Evolutionary conservation across 495 filamentous ascomycete genomes (phyloP).

Genomic region (Lophium mytilinum): DNA sequence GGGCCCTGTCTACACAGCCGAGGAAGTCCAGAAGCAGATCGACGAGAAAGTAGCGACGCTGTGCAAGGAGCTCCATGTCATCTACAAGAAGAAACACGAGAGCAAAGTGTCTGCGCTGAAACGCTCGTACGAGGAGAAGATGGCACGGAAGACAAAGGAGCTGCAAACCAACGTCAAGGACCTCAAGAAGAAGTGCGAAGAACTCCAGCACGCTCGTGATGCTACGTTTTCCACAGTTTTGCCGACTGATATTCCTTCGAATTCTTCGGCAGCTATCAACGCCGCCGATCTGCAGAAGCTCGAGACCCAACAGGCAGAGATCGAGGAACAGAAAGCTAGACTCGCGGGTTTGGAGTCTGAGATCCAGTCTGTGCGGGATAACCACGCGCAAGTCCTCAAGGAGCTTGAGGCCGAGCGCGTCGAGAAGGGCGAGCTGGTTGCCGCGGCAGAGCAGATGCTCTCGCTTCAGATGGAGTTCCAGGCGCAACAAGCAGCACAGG

Average conservation of each 20-base stretch:
- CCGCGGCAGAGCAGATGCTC: conserved; percentile 84
- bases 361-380: conserved; percentile 52
- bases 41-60: conserved; percentile 90
- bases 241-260: conserved; percentile 27
- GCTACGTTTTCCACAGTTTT: conserved; percentile 54
- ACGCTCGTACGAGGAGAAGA: conserved; percentile 84
- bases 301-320: conserved; percentile 44
- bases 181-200: conserved; percentile 63
- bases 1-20: conserved; percentile 19
- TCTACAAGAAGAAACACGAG: conserved; percentile 98
- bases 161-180: conserved; percentile 62
- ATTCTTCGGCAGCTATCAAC: conserved; percentile 37
- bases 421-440: conserved; percentile 92
- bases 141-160: conserved; percentile 75
- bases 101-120: conserved; percentile 89
- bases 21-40: conserved; percentile 40
- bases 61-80: conserved; percentile 74
- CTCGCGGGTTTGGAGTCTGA: conserved; percentile 64
- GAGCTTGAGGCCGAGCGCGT: conserved; percentile 70
- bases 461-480: conserved; percentile 36
- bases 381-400: conserved; percentile 54
- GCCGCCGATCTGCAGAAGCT: conserved; percentile 40
- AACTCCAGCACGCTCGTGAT: conserved; percentile 56
- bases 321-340: conserved; percentile 47
- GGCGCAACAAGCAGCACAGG: conserved; percentile 19